phyloP scores from a whole-genome alignment of 306 rosid genomes.

The Luffa aegyptiaca region DNA sequence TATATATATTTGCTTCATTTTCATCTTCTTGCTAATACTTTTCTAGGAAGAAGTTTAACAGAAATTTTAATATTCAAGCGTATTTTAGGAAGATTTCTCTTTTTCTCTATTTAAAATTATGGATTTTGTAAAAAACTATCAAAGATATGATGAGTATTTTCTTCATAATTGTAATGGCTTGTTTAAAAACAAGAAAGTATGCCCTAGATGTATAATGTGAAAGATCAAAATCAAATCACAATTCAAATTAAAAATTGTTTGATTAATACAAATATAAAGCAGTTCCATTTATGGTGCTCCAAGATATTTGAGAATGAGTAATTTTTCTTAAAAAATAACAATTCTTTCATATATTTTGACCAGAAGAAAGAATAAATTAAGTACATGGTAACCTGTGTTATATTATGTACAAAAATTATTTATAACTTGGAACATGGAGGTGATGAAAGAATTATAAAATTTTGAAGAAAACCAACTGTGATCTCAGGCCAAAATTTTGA shows the following conservation, averaged over 20 bases:
- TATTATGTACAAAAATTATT: not conserved
- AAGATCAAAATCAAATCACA: not conserved
- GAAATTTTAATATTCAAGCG: not conserved
- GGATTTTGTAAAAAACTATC: not conserved
- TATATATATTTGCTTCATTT: too few relatives aligned
- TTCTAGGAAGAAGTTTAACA: not conserved
- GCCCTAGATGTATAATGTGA: not conserved
- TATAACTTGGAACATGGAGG: not conserved
- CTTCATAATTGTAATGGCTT: not conserved
- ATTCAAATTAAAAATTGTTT: not conserved
- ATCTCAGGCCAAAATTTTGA: not conserved
- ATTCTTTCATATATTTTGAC: not conserved
- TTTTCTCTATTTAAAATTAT: not conserved
- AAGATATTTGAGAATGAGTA: too few relatives aligned
- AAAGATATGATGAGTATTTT: not conserved
- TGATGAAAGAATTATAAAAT: not conserved
- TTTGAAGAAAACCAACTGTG: not conserved
- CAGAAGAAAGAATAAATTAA: not conserved
- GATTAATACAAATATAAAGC: not conserved
- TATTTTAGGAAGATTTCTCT: not conserved
- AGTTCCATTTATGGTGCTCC: not conserved
- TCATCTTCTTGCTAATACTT: not conserved
- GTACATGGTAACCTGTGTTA: not conserved
- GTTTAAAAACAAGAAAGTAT: too few relatives aligned
- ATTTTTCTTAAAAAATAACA: not conserved